phyloP scores from a whole-genome alignment of 768 basidiomycete species.

The Hypsizygus marmoreus region DNA sequence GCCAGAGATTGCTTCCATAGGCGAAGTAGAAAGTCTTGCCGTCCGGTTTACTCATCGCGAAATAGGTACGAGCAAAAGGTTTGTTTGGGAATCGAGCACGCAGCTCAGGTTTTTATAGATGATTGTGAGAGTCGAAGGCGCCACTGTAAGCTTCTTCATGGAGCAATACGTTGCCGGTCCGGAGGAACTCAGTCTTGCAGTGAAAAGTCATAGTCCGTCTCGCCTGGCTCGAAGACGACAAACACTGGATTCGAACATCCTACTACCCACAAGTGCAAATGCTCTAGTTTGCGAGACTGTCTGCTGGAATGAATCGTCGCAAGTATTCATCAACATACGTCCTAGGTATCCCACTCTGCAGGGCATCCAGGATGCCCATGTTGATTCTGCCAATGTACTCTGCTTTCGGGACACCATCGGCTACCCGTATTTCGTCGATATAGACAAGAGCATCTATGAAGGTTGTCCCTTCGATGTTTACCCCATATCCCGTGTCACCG shows the following conservation, averaged over 20 bases:
- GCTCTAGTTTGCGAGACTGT: conserved; percentile 1
- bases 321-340: conserved; percentile 47
- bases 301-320: conserved; percentile 40
- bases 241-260: not conserved
- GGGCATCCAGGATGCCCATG: conserved; percentile 42
- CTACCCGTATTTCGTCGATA: conserved; percentile 35
- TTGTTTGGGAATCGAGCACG: no score
- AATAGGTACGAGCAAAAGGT: no score
- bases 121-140: no score
- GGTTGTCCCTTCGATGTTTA: not conserved
- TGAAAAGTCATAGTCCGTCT: no score
- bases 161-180: no score
- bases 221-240: not conserved
- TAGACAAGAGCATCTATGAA: conserved; percentile 39
- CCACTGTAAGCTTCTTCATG: no score
- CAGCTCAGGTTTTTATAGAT: no score
- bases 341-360: conserved; percentile 38
- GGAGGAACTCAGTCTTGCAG: no score
- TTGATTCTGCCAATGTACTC: conserved; percentile 53
- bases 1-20: conserved; percentile 51
- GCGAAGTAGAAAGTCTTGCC: conserved; percentile 42
- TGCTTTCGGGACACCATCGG: conserved; percentile 31
- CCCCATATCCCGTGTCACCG: conserved; percentile 7
- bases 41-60: no score
- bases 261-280: no score